Percentiles rank a stretch among this genome's conserved stretches.
Evolutionary conservation across 345 rosid genomes (phyloP).

Genomic region (Alliaria petiolata): DNA sequence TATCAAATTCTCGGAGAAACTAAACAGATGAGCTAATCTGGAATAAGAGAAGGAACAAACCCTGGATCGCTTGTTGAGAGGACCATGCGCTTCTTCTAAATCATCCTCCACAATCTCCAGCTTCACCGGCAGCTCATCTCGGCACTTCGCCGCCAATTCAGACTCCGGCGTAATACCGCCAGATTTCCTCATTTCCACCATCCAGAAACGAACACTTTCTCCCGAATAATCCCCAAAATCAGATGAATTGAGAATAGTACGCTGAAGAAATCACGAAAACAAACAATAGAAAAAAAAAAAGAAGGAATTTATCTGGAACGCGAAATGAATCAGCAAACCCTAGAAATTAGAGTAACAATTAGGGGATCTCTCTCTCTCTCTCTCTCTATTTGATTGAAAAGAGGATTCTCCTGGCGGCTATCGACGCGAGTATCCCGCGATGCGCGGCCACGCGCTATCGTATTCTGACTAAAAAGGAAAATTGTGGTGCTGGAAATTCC

Average conservation of each 20-base stretch:
- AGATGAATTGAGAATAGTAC: not conserved
- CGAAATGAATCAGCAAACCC: slow-evolving; percentile 34
- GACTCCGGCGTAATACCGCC: slow-evolving; percentile 44
- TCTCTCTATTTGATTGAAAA: not conserved
- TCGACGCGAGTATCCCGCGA: slow-evolving; percentile 23
- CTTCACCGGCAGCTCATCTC: slow-evolving; percentile 67
- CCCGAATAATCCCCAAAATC: not conserved
- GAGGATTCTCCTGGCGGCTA: slow-evolving; percentile 38
- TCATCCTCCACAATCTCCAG: slow-evolving; percentile 73
- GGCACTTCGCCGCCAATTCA: slow-evolving; percentile 38
- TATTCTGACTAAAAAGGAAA: not conserved
- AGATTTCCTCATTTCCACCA: no score
- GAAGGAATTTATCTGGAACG: slow-evolving; percentile 1
- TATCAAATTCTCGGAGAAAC: not conserved
- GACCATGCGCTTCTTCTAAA: slow-evolving; percentile 67
- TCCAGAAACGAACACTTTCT: slow-evolving; percentile 17
- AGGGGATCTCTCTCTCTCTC: slow-evolving; percentile 17
- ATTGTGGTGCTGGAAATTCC: not conserved
- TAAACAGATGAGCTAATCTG: slow-evolving; percentile 30
- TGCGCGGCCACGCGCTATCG: slow-evolving; percentile 24
- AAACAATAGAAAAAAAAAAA: not conserved
- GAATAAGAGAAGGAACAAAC: slow-evolving; percentile 38
- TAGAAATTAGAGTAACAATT: slow-evolving; percentile 25
- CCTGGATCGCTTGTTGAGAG: slow-evolving; percentile 71
- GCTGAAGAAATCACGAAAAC: not conserved